A percentile compares a stretch with the other conserved stretches of the same genome.
These are phyloP conservation scores for Rossbeevera mucosa DNA, from an alignment of 768 basidiomycete species.

Conservation along the genomic window DNA sequence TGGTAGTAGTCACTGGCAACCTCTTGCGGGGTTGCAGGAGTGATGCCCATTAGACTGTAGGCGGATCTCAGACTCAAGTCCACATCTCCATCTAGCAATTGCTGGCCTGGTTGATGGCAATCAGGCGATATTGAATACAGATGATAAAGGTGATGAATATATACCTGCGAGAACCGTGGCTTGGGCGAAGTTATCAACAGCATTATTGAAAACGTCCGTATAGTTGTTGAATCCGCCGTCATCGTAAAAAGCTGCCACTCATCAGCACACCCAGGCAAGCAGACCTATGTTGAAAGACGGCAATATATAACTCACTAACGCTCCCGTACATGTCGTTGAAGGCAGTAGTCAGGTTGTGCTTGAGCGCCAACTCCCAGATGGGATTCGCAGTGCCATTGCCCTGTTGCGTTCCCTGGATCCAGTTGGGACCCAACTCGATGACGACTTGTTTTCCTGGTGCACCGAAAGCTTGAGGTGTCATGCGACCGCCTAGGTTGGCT, in stretches of 20 bases:
- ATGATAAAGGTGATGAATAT: not conserved
- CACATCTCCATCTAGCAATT: conserved; percentile 31
- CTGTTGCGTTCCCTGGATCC: conserved; percentile 53
- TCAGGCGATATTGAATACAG: conserved; percentile 39
- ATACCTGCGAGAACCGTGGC: conserved; percentile 45
- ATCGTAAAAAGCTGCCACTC: conserved; percentile 49
- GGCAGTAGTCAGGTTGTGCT: conserved; percentile 46
- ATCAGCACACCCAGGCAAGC: not conserved
- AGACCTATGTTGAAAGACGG: not conserved
- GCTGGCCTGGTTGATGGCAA: conserved; percentile 6
- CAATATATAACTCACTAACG: conserved; percentile 36
- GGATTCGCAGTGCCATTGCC: conserved; percentile 54
- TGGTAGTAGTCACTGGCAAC: conserved; percentile 55
- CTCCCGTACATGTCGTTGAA: conserved; percentile 43
- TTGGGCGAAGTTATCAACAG: conserved; percentile 37
- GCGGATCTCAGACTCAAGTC: conserved; percentile 53
- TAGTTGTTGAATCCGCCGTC: conserved; percentile 47
- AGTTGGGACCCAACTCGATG: conserved; percentile 58
- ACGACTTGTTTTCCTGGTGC: conserved; percentile 32
- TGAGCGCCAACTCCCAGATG: conserved; percentile 52
- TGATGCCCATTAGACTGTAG: conserved; percentile 47
- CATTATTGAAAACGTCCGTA: conserved; percentile 39
- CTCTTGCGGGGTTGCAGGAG: conserved; percentile 42
- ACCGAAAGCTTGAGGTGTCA: conserved; percentile 47
- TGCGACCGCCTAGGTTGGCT: conserved; percentile 57